Evolutionary conservation across 305 asterid genomes (phyloP).

Genomic region (Ilex paraguariensis): DNA sequence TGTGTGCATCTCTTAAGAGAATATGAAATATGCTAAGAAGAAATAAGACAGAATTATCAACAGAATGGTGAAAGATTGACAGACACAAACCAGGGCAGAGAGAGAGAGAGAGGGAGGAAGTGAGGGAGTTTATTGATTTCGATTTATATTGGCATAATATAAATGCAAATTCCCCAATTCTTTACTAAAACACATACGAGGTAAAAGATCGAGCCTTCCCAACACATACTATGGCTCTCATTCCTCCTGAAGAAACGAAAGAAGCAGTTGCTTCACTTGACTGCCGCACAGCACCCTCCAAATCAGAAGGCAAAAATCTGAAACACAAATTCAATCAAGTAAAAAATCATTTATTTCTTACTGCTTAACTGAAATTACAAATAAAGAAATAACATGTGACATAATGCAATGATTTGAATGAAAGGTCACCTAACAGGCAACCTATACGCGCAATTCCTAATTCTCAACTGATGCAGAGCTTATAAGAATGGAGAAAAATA

Average conservation of each 20-base stretch:
- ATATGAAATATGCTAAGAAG: too few species aligned
- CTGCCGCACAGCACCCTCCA: constrained; percentile 93
- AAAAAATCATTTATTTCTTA: constrained; percentile 4
- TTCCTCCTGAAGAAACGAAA: constrained; percentile 83
- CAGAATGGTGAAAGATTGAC: background rate
- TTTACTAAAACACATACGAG: background rate
- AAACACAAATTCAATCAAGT: constrained; percentile 21
- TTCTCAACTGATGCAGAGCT: background rate
- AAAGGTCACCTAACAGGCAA: background rate
- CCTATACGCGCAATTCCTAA: background rate
- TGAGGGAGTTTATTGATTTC: too few species aligned
- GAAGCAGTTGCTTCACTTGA: constrained; percentile 80
- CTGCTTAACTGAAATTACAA: constrained; percentile 4
- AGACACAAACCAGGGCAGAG: background rate
- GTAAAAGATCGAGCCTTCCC: background rate
- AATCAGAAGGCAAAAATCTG: constrained; percentile 90
- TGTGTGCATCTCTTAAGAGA: too few species aligned
- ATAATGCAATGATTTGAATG: background rate
- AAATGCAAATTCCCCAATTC: too few species aligned
- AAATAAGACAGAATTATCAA: background rate
- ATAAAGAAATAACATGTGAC: background rate
- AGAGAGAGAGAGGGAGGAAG: background rate
- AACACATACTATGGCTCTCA: constrained; percentile 72
- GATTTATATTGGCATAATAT: background rate
- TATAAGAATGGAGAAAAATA: background rate